A percentile compares a stretch with the other conserved stretches of the same genome.
Evolutionary conservation across 345 rosid genomes (phyloP).

Genomic region (Citropsis articulata): DNA sequence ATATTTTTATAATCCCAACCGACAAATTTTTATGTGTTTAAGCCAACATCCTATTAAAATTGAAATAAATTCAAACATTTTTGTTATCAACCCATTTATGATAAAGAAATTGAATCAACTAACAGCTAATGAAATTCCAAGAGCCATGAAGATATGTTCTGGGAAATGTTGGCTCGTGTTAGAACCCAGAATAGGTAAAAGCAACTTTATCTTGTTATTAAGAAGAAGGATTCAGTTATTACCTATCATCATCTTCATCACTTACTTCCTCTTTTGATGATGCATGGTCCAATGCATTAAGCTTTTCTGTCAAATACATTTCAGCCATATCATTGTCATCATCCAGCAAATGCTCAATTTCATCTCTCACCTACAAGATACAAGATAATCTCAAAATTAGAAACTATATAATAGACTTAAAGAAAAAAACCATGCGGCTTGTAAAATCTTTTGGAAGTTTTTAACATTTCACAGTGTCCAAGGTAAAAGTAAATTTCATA

Average conservation of each 20-base stretch:
- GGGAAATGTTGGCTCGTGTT: not conserved
- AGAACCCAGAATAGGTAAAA: not conserved
- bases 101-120: no score
- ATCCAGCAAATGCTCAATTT: conserved; percentile 58
- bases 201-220: not conserved
- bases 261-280: conserved; percentile 22
- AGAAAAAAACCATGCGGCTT: no score
- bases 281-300: conserved; percentile 24
- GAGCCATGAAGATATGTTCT: not conserved
- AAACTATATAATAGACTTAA: not conserved
- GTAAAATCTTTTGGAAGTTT: not conserved
- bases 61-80: not conserved
- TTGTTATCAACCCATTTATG: not conserved
- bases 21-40: no score
- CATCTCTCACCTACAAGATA: conserved; percentile 49
- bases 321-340: conserved; percentile 63
- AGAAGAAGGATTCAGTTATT: not conserved
- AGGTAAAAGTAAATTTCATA: not conserved
- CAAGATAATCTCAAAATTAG: not conserved
- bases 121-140: not conserved
- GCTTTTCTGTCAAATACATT: conserved; percentile 53
- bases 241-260: conserved; percentile 36
- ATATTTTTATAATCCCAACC: not conserved
- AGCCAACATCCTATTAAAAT: not conserved
- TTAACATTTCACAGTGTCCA: not conserved